Conservation (phyloP, 345 rosid species). For the Moricandia arvensis region DNA sequence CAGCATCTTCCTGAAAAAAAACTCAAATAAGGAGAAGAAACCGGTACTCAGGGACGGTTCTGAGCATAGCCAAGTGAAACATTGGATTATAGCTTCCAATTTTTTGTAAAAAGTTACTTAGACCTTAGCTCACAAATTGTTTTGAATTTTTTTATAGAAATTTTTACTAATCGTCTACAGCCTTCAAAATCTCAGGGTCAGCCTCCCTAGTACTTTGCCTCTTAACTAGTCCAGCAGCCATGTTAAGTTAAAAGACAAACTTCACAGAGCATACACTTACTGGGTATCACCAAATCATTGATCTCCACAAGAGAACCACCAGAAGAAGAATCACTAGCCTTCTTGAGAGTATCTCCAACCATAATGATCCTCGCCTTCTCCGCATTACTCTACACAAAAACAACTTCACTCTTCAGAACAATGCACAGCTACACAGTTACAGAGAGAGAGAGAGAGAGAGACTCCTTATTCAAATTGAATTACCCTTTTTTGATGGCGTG, state of each 20-base stretch:
- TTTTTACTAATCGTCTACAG: no score
- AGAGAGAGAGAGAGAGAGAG: neutral
- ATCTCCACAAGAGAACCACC: slow-evolving; percentile 51
- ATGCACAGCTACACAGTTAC: neutral
- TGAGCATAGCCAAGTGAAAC: no score
- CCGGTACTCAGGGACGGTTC: neutral
- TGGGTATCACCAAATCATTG: slow-evolving; percentile 58
- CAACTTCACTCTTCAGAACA: neutral
- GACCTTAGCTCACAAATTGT: no score
- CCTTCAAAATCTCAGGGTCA: no score
- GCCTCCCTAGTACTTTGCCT: neutral
- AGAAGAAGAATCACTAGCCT: slow-evolving; percentile 61
- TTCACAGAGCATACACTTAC: slow-evolving; percentile 40
- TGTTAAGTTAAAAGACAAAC: neutral
- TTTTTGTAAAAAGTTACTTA: no score
- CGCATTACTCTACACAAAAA: slow-evolving; percentile 63
- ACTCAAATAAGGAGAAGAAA: neutral
- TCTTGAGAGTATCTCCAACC: slow-evolving; percentile 87
- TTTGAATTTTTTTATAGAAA: no score
- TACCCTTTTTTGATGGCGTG: slow-evolving; percentile 82
- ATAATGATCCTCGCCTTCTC: slow-evolving; percentile 86
- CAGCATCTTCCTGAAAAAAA: slow-evolving; percentile 65
- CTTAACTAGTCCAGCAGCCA: neutral
- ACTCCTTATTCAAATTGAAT: neutral
- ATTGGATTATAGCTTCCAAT: no score